phyloP scores from a whole-genome alignment of 2,329 filamentous ascomycete species.

The Fusarium sp. region DNA sequence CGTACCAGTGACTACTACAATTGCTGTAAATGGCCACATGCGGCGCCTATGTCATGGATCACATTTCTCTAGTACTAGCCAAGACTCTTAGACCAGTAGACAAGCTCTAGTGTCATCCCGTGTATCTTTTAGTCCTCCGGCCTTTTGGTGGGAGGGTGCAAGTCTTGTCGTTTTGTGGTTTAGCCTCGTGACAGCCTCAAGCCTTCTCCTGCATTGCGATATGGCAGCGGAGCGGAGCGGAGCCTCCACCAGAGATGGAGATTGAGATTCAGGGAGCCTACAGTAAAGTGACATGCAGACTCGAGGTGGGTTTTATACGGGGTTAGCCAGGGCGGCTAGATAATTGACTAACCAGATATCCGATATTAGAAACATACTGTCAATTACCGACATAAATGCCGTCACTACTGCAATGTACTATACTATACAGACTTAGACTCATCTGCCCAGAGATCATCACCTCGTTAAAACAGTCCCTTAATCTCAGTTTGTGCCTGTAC shows the following conservation, averaged over 20 bases:
- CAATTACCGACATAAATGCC: neutral
- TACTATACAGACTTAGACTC: neutral
- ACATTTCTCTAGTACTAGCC: neutral
- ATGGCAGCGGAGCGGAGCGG: neutral
- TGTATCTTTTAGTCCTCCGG: neutral
- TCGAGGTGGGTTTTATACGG: conserved; percentile 20
- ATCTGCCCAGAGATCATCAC: neutral
- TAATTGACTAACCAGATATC: neutral
- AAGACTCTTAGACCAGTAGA: conserved; percentile 6
- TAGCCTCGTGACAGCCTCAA: conserved; percentile 5
- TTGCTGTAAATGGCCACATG: neutral
- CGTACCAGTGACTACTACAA: neutral
- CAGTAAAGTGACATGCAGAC: neutral
- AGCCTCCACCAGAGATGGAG: neutral
- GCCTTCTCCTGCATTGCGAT: neutral
- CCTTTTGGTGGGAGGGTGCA: neutral
- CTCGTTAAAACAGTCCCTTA: neutral
- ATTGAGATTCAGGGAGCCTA: conserved; percentile 4
- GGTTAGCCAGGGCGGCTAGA: conserved; percentile 22
- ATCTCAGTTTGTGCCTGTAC: neutral
- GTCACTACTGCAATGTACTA: neutral
- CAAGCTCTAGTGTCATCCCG: neutral
- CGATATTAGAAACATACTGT: conserved; percentile 9
- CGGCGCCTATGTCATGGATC: conserved; percentile 4
- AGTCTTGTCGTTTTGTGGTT: conserved; percentile 4